Evolutionary conservation across 768 basidiomycete species (phyloP).

Genomic region (Mycena metata): DNA sequence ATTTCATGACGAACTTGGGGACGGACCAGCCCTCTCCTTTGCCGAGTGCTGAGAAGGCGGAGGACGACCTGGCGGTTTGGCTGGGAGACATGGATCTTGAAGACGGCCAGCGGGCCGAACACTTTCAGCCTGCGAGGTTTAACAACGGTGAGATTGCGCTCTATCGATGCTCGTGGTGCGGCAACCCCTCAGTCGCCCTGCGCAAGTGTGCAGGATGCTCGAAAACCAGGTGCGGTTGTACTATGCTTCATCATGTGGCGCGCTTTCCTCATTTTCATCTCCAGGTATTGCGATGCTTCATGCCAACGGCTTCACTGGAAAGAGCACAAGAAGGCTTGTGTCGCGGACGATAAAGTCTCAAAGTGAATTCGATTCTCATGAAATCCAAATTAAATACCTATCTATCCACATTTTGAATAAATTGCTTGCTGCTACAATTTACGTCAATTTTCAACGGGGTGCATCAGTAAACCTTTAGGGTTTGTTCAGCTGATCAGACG

Average conservation of each 20-base stretch:
- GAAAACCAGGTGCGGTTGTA: slow-evolving; percentile 52
- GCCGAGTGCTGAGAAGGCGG: slow-evolving; percentile 54
- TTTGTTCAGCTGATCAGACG: too few species aligned
- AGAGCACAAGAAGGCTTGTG: slow-evolving; percentile 43
- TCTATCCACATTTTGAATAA: neutral
- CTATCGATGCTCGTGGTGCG: slow-evolving; percentile 75
- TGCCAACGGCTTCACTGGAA: slow-evolving; percentile 56
- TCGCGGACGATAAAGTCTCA: neutral
- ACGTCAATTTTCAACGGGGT: too few species aligned
- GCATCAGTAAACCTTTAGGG: too few species aligned
- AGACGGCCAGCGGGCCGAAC: slow-evolving; percentile 47
- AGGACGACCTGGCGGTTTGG: slow-evolving; percentile 73
- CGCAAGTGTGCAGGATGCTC: slow-evolving; percentile 65
- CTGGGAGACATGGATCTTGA: slow-evolving; percentile 59
- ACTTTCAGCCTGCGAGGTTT: slow-evolving; percentile 32
- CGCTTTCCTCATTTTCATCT: neutral
- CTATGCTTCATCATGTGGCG: neutral
- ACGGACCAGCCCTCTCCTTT: slow-evolving; percentile 47
- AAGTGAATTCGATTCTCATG: neutral
- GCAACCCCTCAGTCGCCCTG: slow-evolving; percentile 71
- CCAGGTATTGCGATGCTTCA: slow-evolving; percentile 54
- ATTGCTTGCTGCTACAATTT: too few species aligned
- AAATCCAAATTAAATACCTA: neutral
- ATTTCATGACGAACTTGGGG: slow-evolving; percentile 53
- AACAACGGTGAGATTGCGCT: slow-evolving; percentile 61